Evolutionary conservation across 495 filamentous ascomycete genomes (phyloP).

Genomic region (Trichoderma virens): DNA sequence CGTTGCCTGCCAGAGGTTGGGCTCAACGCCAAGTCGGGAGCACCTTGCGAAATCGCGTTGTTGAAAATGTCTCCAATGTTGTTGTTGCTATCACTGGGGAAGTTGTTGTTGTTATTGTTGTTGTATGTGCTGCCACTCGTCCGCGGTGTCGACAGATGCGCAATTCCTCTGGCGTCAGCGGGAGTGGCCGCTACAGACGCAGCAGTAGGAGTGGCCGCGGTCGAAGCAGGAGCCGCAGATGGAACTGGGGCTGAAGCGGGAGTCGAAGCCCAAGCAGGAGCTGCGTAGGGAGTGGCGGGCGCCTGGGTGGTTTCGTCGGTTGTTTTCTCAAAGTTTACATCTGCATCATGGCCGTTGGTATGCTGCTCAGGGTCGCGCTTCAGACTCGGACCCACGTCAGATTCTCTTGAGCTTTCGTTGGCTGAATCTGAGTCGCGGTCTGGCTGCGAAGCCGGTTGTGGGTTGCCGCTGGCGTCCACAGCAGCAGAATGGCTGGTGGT

Average conservation of each 20-base stretch:
- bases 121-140: not conserved
- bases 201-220: not conserved
- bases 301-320: not conserved
- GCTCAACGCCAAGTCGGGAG: not conserved
- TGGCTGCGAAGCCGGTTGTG: not conserved
- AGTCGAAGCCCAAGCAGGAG: not conserved
- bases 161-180: not conserved
- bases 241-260: too few species aligned
- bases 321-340: not conserved
- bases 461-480: conserved; percentile 1
- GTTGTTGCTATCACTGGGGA: not conserved
- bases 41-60: conserved; percentile 12
- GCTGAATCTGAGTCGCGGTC: not conserved
- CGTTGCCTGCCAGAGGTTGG: not conserved
- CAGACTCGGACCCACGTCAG: not conserved
- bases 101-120: not conserved
- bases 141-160: not conserved
- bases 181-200: not conserved
- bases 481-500: conserved; percentile 7
- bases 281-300: conserved; percentile 1
- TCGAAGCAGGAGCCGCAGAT: not conserved
- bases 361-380: not conserved
- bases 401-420: not conserved
- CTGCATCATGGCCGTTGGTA: not conserved
- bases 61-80: conserved; percentile 8